Conservation (phyloP, 2,329 filamentous ascomycete genomes). For the Plectosphaerella cucumerina region DNA sequence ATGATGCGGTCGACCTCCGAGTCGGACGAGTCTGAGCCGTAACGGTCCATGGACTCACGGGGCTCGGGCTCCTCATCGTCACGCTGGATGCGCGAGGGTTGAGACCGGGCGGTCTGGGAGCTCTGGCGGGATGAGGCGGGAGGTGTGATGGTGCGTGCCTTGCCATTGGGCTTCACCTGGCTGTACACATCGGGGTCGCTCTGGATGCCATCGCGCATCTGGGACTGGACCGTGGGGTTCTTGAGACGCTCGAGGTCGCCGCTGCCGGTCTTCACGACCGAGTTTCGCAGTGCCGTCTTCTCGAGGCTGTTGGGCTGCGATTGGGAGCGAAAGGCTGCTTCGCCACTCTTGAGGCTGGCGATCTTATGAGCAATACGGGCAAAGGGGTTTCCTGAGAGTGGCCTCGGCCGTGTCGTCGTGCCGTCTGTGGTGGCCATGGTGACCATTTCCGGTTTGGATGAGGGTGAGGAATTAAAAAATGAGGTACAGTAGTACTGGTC, state of each 20-base stretch:
- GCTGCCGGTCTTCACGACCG: conserved; percentile 24
- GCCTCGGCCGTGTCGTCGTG: too few species aligned
- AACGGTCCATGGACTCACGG: background rate
- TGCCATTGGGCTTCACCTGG: background rate
- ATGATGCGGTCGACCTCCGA: conserved; percentile 4
- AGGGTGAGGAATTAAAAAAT: too few species aligned
- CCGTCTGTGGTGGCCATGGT: too few species aligned
- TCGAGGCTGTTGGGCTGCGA: background rate
- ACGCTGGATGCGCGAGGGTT: background rate
- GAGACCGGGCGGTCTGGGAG: background rate
- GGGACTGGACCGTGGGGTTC: background rate
- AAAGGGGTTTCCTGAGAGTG: conserved; percentile 10
- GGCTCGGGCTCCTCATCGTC: conserved; percentile 3
- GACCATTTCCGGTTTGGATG: too few species aligned
- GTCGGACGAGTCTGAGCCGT: conserved; percentile 1
- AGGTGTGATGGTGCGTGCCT: background rate
- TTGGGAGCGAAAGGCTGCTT: background rate
- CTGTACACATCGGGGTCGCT: background rate
- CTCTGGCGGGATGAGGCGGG: background rate
- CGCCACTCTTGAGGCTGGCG: conserved; percentile 1
- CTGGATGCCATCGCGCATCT: background rate
- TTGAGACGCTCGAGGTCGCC: conserved; percentile 24
- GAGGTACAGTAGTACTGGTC: too few species aligned
- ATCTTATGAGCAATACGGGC: conserved; percentile 11
- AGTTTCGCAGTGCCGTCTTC: conserved; percentile 8